These are phyloP conservation scores for Russula abietina DNA, from an alignment of 768 basidiomycete species.

Conservation along the genomic window DNA sequence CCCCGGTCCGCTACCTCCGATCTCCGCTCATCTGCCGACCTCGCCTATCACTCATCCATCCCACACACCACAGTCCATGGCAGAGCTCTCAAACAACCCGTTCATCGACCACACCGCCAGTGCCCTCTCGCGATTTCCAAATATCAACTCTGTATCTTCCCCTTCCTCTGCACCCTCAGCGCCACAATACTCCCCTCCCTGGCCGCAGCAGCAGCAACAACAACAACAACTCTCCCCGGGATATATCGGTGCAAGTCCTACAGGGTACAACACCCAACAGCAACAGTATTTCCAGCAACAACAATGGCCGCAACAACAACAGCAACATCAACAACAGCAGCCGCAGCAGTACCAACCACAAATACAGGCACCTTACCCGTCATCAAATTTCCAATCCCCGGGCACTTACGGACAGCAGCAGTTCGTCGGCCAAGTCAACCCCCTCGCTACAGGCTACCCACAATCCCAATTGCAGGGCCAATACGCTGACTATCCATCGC, in stretches of 20 bases:
- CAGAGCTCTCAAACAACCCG: conserved; percentile 55
- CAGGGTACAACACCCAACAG: conserved; percentile 27
- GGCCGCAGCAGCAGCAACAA: conserved; percentile 37
- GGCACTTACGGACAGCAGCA: conserved; percentile 21
- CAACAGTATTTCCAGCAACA: conserved; percentile 16
- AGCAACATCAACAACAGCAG: conserved; percentile 14
- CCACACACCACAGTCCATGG: conserved; percentile 10
- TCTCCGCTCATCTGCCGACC: too few relatives aligned
- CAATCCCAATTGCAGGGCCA: conserved; percentile 29
- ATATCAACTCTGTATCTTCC: conserved; percentile 38
- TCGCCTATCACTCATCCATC: too few relatives aligned
- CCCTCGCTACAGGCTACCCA: conserved; percentile 22
- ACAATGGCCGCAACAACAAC: conserved; percentile 15
- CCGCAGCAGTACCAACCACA: conserved; percentile 25
- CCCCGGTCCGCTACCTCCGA: neutral
- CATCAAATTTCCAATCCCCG: conserved; percentile 17
- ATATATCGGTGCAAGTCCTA: conserved; percentile 14
- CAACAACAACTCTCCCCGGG: conserved; percentile 15
- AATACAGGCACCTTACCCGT: conserved; percentile 7
- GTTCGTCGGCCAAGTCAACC: conserved; percentile 19
- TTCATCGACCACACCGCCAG: conserved; percentile 50
- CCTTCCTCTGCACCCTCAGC: conserved; percentile 20
- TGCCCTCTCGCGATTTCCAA: conserved; percentile 51
- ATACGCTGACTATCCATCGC: conserved; percentile 28
- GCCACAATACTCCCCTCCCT: conserved; percentile 34